Conservation (phyloP, 305 asterid species). For the Euphrasia arctica region DNA sequence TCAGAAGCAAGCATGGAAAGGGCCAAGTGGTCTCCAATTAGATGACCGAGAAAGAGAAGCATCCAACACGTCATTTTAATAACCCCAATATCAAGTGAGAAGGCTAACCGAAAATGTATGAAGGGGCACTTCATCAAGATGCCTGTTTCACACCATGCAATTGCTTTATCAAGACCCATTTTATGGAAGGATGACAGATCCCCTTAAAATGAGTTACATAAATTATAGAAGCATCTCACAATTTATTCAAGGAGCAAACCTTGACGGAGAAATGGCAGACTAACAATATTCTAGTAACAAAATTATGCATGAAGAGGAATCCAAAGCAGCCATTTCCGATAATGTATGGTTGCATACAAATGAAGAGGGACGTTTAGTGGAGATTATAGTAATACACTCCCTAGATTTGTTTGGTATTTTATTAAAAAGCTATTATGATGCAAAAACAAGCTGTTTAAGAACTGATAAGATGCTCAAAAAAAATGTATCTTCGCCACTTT, state of each 20-base stretch:
- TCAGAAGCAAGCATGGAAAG: slow-evolving; percentile 5
- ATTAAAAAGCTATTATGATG: too few relatives aligned
- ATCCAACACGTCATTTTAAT: not conserved
- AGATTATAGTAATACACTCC: too few relatives aligned
- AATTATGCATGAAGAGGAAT: not conserved
- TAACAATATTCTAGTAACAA: not conserved
- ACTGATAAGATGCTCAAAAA: too few relatives aligned
- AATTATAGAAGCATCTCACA: slow-evolving; percentile 1
- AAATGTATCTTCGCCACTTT: too few relatives aligned
- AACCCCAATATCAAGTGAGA: not conserved
- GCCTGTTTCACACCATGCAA: not conserved
- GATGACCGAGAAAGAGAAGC: slow-evolving; percentile 15
- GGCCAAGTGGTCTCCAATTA: slow-evolving; percentile 3
- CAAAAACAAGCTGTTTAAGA: too few relatives aligned
- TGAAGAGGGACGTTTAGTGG: too few relatives aligned
- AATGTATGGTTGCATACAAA: not conserved
- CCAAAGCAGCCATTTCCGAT: not conserved
- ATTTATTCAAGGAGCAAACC: not conserved
- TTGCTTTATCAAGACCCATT: slow-evolving; percentile 13
- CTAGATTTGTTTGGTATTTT: too few relatives aligned
- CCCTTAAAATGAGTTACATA: not conserved
- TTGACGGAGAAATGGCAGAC: not conserved
- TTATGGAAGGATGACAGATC: slow-evolving; percentile 8
- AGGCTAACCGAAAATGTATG: not conserved
- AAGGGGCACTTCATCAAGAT: not conserved